Percentiles rank a stretch among this genome's conserved stretches.
Evolutionary conservation across 2,329 filamentous ascomycete species (phyloP).

Genomic region (Fusarium sambucinum): DNA sequence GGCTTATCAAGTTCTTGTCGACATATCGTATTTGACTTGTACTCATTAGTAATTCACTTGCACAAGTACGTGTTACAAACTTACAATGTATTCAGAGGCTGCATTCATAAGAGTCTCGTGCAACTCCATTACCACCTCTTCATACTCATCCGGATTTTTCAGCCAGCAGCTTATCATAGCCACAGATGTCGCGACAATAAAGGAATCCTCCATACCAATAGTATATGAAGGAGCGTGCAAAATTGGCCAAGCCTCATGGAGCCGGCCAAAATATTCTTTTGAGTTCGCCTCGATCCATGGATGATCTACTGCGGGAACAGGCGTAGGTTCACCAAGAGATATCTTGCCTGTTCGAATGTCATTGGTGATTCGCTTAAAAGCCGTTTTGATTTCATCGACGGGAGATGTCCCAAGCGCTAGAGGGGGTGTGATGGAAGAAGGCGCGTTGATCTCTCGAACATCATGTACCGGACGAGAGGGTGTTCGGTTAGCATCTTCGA

Average conservation of each 20-base stretch:
- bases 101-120: slow-evolving; percentile 51
- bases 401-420: slow-evolving; percentile 11
- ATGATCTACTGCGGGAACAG: slow-evolving; percentile 20
- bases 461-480: background rate
- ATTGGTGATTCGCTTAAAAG: slow-evolving; percentile 21
- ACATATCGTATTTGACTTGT: slow-evolving; percentile 35
- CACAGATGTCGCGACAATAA: slow-evolving; percentile 48
- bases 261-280: slow-evolving; percentile 54
- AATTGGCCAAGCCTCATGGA: slow-evolving; percentile 58
- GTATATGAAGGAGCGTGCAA: slow-evolving; percentile 54
- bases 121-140: slow-evolving; percentile 47
- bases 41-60: background rate
- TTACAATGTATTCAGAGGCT: slow-evolving; percentile 49
- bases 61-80: slow-evolving; percentile 13
- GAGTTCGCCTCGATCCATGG: slow-evolving; percentile 36
- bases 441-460: background rate
- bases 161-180: slow-evolving; percentile 58
- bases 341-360: slow-evolving; percentile 15
- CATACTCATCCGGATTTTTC: slow-evolving; percentile 45
- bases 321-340: slow-evolving; percentile 21
- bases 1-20: slow-evolving; percentile 33
- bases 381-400: slow-evolving; percentile 19
- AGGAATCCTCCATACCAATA: slow-evolving; percentile 48
- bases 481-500: background rate
- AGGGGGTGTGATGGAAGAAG: background rate